Percentiles rank a stretch among this genome's conserved stretches.
phyloP scores from a whole-genome alignment of 2,329 filamentous ascomycete species.

The Xylariaceae sp. region DNA sequence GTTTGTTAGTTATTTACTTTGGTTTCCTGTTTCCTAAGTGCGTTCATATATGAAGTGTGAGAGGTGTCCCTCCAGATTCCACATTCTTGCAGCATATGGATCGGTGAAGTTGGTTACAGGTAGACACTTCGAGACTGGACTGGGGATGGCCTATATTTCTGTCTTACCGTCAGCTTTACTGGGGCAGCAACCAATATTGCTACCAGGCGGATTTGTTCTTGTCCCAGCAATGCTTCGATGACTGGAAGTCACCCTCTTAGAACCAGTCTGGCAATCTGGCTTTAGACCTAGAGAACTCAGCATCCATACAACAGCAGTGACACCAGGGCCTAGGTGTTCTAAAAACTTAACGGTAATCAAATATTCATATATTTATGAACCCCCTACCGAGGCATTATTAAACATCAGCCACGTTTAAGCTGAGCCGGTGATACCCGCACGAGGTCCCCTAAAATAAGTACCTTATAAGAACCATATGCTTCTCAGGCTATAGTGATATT shows the following conservation, averaged over 20 bases:
- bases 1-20: neutral
- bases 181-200: too few relatives aligned
- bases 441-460: neutral
- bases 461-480: neutral
- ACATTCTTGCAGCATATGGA: neutral
- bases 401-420: neutral
- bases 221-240: too few relatives aligned
- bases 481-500: neutral
- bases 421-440: neutral
- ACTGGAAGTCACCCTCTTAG: too few relatives aligned
- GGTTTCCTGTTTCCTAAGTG: conserved; percentile 36
- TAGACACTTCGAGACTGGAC: neutral
- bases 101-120: neutral
- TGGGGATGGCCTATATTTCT: neutral
- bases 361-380: too few relatives aligned
- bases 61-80: neutral
- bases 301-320: too few relatives aligned
- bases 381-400: neutral
- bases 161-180: neutral
- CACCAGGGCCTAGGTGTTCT: too few relatives aligned
- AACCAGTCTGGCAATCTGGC: too few relatives aligned
- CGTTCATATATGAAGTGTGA: conserved; percentile 37
- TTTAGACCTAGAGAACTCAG: too few relatives aligned
- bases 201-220: too few relatives aligned
- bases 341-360: neutral